Percentiles rank a stretch among this genome's conserved stretches.
Evolutionary conservation across 495 filamentous ascomycete species (phyloP).

Genomic region (Penicillium lividum): DNA sequence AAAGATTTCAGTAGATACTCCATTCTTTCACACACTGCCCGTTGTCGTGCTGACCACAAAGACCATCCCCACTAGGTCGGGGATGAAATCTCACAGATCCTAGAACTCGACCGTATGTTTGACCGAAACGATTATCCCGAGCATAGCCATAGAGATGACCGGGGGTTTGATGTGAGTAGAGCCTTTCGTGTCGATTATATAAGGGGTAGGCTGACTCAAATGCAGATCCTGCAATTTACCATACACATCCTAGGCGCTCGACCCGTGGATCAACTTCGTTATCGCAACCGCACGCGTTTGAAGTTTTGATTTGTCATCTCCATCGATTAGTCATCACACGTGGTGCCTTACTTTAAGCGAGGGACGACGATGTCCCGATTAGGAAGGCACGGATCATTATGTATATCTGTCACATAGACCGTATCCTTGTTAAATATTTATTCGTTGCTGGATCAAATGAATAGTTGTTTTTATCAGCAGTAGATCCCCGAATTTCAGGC

Average conservation of each 20-base stretch:
- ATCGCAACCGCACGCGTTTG: neutral
- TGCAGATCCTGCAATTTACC: neutral
- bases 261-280: neutral
- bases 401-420: too few relatives aligned
- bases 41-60: neutral
- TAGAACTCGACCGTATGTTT: neutral
- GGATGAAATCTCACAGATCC: neutral
- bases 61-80: neutral
- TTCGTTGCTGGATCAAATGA: too few relatives aligned
- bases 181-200: neutral
- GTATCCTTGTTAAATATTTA: too few relatives aligned
- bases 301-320: slow-evolving; percentile 10
- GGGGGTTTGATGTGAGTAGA: neutral
- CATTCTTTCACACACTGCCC: neutral
- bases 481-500: too few relatives aligned
- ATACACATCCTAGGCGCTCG: neutral
- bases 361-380: neutral
- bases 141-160: neutral
- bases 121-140: neutral
- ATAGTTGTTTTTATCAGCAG: too few relatives aligned
- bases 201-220: neutral
- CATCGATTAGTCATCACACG: slow-evolving; percentile 12
- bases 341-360: slow-evolving; percentile 15
- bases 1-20: neutral
- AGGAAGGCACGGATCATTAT: neutral